These are phyloP conservation scores for Elongisporangium undulatum DNA, from an alignment of 352 stramenopile species.

Conservation along the genomic window DNA sequence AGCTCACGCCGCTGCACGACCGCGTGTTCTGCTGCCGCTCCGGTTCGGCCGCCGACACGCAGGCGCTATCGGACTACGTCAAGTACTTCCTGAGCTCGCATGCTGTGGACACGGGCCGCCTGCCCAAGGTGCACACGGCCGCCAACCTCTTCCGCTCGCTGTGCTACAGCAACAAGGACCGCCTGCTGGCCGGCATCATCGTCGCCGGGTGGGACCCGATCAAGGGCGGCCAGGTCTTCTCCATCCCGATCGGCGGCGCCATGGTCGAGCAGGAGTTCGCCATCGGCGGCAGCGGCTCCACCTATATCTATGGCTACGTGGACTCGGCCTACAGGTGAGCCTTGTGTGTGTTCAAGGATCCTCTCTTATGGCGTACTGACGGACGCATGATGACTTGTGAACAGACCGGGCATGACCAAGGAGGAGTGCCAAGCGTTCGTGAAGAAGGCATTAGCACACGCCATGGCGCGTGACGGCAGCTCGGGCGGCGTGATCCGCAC, in stretches of 20 bases:
- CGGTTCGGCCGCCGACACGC: constrained; percentile 97
- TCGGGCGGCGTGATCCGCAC: constrained; percentile 98
- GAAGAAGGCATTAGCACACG: constrained; percentile 94
- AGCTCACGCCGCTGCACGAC: constrained; percentile 96
- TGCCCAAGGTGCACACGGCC: constrained; percentile 96
- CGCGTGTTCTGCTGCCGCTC: constrained; percentile 97
- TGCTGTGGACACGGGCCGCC: constrained; percentile 78
- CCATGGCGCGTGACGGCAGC: constrained; percentile 97
- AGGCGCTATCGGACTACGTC: constrained; percentile 87
- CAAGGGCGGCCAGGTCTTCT: constrained; percentile 95
- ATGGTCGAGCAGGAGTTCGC: constrained; percentile 97
- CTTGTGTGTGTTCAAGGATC: too few relatives aligned
- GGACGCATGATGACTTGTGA: constrained; percentile 4
- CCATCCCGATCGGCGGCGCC: constrained; percentile 93
- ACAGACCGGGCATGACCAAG: constrained; percentile 92
- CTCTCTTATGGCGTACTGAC: constrained; percentile 5
- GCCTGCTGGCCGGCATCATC: constrained; percentile 94
- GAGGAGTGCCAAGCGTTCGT: constrained; percentile 95
- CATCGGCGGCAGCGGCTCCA: constrained; percentile 95
- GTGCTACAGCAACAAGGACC: constrained; percentile 99
- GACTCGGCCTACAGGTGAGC: constrained; percentile 91
- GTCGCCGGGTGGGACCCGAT: constrained; percentile 97
- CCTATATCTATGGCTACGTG: constrained; percentile 97
- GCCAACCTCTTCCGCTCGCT: constrained; percentile 95
- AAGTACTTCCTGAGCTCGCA: constrained; percentile 77